Evolutionary conservation across 768 basidiomycete genomes (phyloP).

Genomic region (Psilocybe sp.): DNA sequence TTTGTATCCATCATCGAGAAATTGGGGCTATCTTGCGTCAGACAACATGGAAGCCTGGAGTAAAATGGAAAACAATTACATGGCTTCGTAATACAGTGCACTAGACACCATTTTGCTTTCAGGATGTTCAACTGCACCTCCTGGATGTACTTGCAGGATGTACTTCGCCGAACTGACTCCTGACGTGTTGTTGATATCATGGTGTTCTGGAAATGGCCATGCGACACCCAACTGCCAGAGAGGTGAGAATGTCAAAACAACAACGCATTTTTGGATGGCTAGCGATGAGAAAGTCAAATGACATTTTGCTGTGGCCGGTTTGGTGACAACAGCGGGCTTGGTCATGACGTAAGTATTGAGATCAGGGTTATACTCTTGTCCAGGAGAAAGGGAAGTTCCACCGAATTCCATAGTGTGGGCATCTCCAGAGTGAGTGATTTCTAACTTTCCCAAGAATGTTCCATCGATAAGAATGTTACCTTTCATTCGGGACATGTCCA

Average conservation of each 20-base stretch:
- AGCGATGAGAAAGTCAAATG: slow-evolving; percentile 74
- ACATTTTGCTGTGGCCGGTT: slow-evolving; percentile 75
- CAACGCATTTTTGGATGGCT: slow-evolving; percentile 74
- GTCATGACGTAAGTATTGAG: slow-evolving; percentile 73
- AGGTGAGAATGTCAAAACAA: slow-evolving; percentile 66
- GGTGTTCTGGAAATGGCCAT: slow-evolving; percentile 73
- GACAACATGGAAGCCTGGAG: neutral
- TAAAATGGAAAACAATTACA: slow-evolving; percentile 43
- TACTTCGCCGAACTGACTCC: slow-evolving; percentile 52
- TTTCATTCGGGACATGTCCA: slow-evolving; percentile 91
- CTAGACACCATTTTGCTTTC: slow-evolving; percentile 79
- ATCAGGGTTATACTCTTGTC: slow-evolving; percentile 62
- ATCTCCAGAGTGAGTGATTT: slow-evolving; percentile 75
- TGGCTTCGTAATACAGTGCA: slow-evolving; percentile 81
- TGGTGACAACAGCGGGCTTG: slow-evolving; percentile 72
- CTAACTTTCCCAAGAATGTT: slow-evolving; percentile 84
- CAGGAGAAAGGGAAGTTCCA: slow-evolving; percentile 68
- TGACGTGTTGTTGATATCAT: slow-evolving; percentile 52
- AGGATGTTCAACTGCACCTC: slow-evolving; percentile 84
- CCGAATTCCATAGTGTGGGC: slow-evolving; percentile 80
- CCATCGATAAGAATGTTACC: slow-evolving; percentile 86
- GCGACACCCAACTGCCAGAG: slow-evolving; percentile 74
- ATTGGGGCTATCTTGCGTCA: slow-evolving; percentile 57
- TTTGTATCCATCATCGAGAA: slow-evolving; percentile 72
- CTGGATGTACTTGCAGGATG: slow-evolving; percentile 79